phyloP scores from a whole-genome alignment of 441 rosid species.

The Theobroma grandiflorum region DNA sequence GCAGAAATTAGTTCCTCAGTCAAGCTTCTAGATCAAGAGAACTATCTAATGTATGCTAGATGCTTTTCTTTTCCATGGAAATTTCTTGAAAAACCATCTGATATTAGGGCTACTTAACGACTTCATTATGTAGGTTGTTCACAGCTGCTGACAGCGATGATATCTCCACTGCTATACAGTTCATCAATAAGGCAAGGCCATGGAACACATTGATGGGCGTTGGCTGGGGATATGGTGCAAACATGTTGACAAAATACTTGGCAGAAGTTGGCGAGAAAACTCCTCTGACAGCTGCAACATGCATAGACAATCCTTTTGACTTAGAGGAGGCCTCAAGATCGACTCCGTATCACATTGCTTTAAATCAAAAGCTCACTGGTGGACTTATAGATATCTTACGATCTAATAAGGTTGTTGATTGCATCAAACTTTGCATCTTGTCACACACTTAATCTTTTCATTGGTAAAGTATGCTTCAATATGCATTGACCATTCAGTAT shows the following conservation, averaged over 20 bases:
- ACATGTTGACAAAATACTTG: slow-evolving; percentile 89
- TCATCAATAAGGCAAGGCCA: slow-evolving; percentile 84
- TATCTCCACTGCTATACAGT: slow-evolving; percentile 78
- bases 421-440: slow-evolving; percentile 29
- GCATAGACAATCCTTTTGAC: slow-evolving; percentile 96
- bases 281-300: slow-evolving; percentile 89
- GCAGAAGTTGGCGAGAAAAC: slow-evolving; percentile 91
- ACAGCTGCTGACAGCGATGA: slow-evolving; percentile 99
- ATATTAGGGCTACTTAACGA: slow-evolving; percentile 43
- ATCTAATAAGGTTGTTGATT: slow-evolving; percentile 79
- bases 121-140: slow-evolving; percentile 84
- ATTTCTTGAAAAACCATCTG: slow-evolving; percentile 30
- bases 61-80: slow-evolving; percentile 1
- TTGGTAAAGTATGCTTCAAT: slow-evolving; percentile 23
- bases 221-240: slow-evolving; percentile 96
- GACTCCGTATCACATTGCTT: slow-evolving; percentile 53
- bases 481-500: slow-evolving; percentile 1
- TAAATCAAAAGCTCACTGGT: slow-evolving; percentile 70
- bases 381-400: slow-evolving; percentile 82
- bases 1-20: slow-evolving; percentile 4
- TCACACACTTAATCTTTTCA: slow-evolving; percentile 23
- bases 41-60: slow-evolving; percentile 14
- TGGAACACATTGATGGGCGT: slow-evolving; percentile 88
- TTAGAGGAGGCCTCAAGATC: slow-evolving; percentile 87
- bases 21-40: slow-evolving; percentile 17